Evolutionary conservation across 306 rosid genomes (phyloP).

Genomic region (Mimosa bimucronata): DNA sequence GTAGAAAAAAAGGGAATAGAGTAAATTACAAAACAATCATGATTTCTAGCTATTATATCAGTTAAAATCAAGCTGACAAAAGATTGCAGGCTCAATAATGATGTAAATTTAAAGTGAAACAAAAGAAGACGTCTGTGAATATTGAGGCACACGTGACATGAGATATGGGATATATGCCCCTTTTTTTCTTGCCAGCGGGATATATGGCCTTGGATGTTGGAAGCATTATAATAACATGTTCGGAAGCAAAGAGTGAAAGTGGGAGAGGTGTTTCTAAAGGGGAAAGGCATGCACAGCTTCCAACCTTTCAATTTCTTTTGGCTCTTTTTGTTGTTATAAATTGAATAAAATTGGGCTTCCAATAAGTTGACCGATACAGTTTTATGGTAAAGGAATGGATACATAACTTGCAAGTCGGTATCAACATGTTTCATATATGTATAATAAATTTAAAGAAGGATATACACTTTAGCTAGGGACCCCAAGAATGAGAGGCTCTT

Average conservation of each 20-base stretch:
- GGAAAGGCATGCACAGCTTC: not conserved
- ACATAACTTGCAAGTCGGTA: not conserved
- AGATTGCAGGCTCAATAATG: not conserved
- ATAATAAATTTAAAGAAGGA: not conserved
- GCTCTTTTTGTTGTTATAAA: not conserved
- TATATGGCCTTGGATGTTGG: not conserved
- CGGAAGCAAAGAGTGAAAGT: not conserved
- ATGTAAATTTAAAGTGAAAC: constrained; percentile 6
- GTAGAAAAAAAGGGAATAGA: not conserved
- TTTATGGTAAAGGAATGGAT: not conserved
- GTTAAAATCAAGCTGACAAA: not conserved
- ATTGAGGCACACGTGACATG: not conserved
- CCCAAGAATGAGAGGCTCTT: not conserved
- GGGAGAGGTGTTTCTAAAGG: not conserved
- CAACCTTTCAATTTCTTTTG: not conserved
- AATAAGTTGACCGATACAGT: not conserved
- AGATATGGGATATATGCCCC: not conserved
- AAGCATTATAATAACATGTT: not conserved
- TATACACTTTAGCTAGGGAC: not conserved
- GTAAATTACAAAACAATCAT: not conserved
- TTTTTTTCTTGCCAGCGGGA: too few species aligned
- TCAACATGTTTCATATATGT: not conserved
- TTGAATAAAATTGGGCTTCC: not conserved
- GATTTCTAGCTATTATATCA: not conserved
- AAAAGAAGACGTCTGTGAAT: not conserved